These are phyloP conservation scores for Colletotrichum noveboracense DNA, from an alignment of 2,329 filamentous ascomycete genomes.

Conservation along the genomic window DNA sequence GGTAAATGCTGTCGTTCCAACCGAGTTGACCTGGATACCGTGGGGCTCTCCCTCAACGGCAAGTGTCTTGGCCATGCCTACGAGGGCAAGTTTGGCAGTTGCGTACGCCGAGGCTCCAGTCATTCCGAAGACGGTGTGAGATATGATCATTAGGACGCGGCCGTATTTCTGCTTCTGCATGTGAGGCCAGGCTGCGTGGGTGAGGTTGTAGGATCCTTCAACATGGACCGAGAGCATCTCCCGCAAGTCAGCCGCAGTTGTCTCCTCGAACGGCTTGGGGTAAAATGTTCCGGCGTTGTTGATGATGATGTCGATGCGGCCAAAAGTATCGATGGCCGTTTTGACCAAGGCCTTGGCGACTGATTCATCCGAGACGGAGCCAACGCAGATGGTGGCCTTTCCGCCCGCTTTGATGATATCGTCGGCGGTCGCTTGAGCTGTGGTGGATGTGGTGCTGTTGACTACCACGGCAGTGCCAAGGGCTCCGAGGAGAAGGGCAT, in stretches of 20 bases:
- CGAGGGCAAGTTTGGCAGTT: background rate
- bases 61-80: background rate
- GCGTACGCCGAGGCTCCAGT: background rate
- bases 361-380: background rate
- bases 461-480: constrained; percentile 24
- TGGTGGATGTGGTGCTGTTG: constrained; percentile 1
- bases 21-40: background rate
- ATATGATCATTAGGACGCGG: background rate
- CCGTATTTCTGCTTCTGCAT: background rate
- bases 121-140: background rate
- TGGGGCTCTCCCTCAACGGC: background rate
- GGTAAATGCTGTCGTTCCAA: background rate
- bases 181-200: background rate
- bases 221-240: background rate
- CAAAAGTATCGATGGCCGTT: background rate
- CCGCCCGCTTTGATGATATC: background rate
- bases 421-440: background rate
- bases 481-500: constrained; percentile 23
- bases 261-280: background rate
- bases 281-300: background rate
- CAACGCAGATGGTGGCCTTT: background rate
- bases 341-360: background rate
- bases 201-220: background rate
- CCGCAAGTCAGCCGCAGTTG: background rate
- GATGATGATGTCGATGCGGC: background rate